Base-by-base conservation (phyloP, 2,329 filamentous ascomycete species). In the Trichoderma harzianum region DNA sequence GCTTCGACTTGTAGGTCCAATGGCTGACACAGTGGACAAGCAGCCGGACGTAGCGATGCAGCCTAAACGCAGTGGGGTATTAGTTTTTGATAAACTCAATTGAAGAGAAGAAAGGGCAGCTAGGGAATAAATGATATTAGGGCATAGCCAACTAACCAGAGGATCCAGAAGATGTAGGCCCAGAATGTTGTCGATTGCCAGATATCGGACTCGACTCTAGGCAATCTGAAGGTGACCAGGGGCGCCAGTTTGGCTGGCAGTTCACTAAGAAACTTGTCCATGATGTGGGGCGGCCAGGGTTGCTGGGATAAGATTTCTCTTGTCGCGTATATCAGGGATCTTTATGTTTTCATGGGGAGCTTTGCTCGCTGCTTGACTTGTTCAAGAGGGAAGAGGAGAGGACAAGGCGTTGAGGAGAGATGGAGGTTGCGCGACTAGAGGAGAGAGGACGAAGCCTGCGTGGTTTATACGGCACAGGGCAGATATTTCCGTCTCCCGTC, bases 21-120 rank as follows among this genome's bases (percentile, higher is more conserved):
- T 97, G 95, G 77, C 93, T 94, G 77, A 93, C 84, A 77, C 93
- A 90, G 80, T 98, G 96, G 76, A 97, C 91, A 77, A 97, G 85
- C 76, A 97, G 87, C 75, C 95, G 92, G 73, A 94, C 78, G 83
- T 98, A 98, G 76, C 95, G 92, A 86, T 97, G 94, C 73, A 95
- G 78, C 90, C 95, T 97, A 67, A 30, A 24, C 71, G 30, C 65
- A 21, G 71, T 10, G 21, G 36, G 18, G 30, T n/a, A 12, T 57
- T 55, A 64, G 60, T 28, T 53, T 51, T 24, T 21, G 36, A 24
- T 30, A 14, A n/a, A 21, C 34, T 58, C 53, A 34, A 34, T 60
- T 32, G n/a, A 39, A 39, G 7, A 57, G 7, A 57, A 57, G 7
- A 30, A 57, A 30, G 1, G 8, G 14, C 12, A 43, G 14, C 28